Base-by-base conservation (phyloP, 73 alveolate genomes). In the Urostyla sp. region DNA sequence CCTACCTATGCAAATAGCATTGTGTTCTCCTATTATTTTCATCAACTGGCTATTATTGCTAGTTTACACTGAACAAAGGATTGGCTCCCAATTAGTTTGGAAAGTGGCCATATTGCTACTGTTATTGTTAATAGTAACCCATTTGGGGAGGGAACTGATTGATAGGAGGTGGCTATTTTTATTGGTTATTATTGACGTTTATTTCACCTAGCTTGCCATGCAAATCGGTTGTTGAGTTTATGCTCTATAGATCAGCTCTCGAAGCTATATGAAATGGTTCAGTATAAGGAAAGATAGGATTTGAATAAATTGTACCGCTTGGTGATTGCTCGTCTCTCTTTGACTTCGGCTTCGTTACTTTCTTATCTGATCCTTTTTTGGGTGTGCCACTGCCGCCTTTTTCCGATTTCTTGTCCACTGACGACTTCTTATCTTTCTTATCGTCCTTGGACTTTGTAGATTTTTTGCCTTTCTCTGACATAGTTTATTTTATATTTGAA, bases 1-100 rank as follows among this genome's bases (percentile, higher is more conserved):
- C 87, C 30, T 87, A 59, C 13, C 80, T 73, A 66, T 96, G 99
- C 76, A 85, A 93, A 79, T 87, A 57, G 43, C 98, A 96, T n/a
- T n/a, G n/a, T n/a, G n/a, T n/a, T n/a, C n/a, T n/a, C n/a, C n/a
- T n/a, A 23, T 53, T 43, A 53, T 67, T 80, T 54, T 73, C 53
- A 18, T 38, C 72, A 20, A 37, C 69, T 46, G 83, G 72, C 44
- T 69, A 59, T 45, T 48, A 6, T 20, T 69, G 27, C 21, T 48
- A 59, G n/a, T n/a, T n/a, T n/a, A 20, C 40, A 10, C 13, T 15
- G 50, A 66, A 21, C 31, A 34, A 43, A 49, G 13, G 23, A 0
- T 50, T 24, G 43, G 46, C 69, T 72, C 3, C 84, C 84, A 6
- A 31, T 15, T 7, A 50, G 34, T 63, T 34, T 21, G 69, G 57